These are phyloP conservation scores for Spathaspora boniae DNA, from an alignment of 805 yeast species.

Conservation along the genomic window DNA sequence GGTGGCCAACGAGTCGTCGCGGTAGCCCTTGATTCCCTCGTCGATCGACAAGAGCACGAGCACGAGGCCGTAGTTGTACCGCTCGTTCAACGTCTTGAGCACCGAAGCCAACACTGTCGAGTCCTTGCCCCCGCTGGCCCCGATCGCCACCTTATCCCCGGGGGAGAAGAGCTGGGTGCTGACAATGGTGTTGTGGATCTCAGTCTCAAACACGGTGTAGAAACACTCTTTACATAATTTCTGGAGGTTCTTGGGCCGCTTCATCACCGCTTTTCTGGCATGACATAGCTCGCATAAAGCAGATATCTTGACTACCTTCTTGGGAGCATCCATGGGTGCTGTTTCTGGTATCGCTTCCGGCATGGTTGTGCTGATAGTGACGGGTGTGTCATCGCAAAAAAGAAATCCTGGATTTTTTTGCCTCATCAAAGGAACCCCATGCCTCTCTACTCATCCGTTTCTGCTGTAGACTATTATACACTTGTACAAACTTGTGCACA, in stretches of 20 bases:
- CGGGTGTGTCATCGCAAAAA: background rate
- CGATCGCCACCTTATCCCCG: conserved; percentile 92
- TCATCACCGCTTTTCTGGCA: conserved; percentile 77
- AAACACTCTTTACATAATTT: conserved; percentile 90
- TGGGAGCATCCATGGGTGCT: background rate
- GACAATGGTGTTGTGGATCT: conserved; percentile 85
- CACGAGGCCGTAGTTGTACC: conserved; percentile 84
- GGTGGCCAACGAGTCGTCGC: conserved; percentile 96
- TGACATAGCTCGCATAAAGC: conserved; percentile 81
- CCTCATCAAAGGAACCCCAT: background rate
- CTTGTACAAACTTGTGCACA: background rate
- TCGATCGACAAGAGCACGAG: conserved; percentile 83
- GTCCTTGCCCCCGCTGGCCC: conserved; percentile 99
- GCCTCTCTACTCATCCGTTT: no score
- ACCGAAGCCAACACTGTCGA: conserved; percentile 92
- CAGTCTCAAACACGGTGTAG: conserved; percentile 87
- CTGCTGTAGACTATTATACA: background rate
- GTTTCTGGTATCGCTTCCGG: conserved; percentile 1
- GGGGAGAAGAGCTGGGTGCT: conserved; percentile 62
- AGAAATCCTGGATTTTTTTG: conserved; percentile 1
- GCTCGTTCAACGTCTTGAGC: conserved; percentile 79
- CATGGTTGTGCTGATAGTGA: conserved; percentile 1
- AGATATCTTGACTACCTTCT: conserved; percentile 29
- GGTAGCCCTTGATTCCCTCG: conserved; percentile 94
- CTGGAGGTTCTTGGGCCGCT: conserved; percentile 88